Percentiles rank a stretch among this genome's conserved stretches.
These are phyloP conservation scores for Teunomyces stri DNA, from an alignment of 805 yeast genomes.

Conservation along the genomic window DNA sequence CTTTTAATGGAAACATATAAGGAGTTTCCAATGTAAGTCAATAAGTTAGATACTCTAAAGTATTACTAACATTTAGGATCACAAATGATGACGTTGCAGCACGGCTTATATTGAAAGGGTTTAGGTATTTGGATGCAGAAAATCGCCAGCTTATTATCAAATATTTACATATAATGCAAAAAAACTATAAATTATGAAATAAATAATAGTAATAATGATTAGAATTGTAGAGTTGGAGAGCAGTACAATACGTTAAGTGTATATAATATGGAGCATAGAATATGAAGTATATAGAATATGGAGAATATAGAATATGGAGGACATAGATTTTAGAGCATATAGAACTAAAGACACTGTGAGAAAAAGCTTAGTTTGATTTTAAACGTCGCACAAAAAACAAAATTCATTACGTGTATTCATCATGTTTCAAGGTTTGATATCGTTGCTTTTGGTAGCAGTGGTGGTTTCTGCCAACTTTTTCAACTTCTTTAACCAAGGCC, in stretches of 20 bases:
- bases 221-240: too few species aligned
- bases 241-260: too few species aligned
- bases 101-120: neutral
- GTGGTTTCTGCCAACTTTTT: constrained; percentile 30
- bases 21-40: neutral
- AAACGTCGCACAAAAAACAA: neutral
- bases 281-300: too few species aligned
- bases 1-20: neutral
- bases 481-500: constrained; percentile 27
- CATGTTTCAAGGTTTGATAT: constrained; percentile 8
- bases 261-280: too few species aligned
- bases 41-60: too few species aligned
- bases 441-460: constrained; percentile 10
- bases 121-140: neutral
- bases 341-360: too few species aligned
- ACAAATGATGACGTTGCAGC: neutral
- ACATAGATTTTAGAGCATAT: too few species aligned
- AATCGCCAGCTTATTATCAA: neutral
- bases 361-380: too few species aligned
- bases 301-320: neutral
- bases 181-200: neutral
- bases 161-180: neutral
- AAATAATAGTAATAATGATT: too few species aligned
- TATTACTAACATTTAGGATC: neutral
- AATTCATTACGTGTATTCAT: neutral